Base-by-base conservation (phyloP, 73 alveolate species). In the Paramecium biaurelia region DNA sequence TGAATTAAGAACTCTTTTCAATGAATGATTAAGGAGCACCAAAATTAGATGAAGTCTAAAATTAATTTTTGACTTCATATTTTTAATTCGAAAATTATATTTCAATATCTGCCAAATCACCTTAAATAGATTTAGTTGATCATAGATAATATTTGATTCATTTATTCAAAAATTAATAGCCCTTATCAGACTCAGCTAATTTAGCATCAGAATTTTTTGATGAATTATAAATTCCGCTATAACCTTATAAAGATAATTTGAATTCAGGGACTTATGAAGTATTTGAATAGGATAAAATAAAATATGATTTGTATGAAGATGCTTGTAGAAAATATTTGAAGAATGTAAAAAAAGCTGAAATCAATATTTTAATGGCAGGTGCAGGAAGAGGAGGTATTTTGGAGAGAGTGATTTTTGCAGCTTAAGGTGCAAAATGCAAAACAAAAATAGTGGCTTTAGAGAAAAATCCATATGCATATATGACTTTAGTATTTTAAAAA, bases 351-450 rank as follows among this genome's bases (percentile, higher is more conserved):
- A 72, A 93, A 76, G 74, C 92, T 57, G 89, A 57, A 24, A 12
- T 67, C 18, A 28, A 56, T 10, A 38, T 57, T 26, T 57, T 67
- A 57, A 67, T 97, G 63, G 97, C 98, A 24, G 99, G 99, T 1
- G 99, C 99, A 7, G 99, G 99, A 5, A 90, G 99, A 56, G 99
- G 99, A 28, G 99, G 99, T 0, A 76, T 98, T 20, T 95, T 97
- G 49, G 93, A 95, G n/a, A 96, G 97, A 41, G 98, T 97, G 14
- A 45, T 96, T 10, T 93, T 68, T 59, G 98, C 98, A 7, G 94
- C 96, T 12, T 12, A 93, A 41, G 93, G 59, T 84, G 89, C 96
- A 1, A 86, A 95, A 23, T 93, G 93, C 7, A 88, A 93, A 11
- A 86, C 93, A 24, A 87, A 84, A 45, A 92, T 97, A 41, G 92